Evolutionary conservation across 192 early-diverging fungal genomes (phyloP).

Genomic region (Jimgerdemannia lactiflua): DNA sequence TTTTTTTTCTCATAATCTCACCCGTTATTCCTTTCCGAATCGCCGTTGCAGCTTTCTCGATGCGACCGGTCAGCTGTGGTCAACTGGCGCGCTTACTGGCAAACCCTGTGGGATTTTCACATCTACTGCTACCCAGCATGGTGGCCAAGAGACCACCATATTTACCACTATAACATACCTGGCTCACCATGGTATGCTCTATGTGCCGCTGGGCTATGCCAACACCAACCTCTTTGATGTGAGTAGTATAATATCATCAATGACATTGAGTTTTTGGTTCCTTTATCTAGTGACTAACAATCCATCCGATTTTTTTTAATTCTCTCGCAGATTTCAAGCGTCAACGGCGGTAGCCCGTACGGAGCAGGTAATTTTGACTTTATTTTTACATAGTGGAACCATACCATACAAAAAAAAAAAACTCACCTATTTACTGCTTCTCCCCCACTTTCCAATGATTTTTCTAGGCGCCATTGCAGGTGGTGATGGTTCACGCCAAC

Average conservation of each 20-base stretch:
- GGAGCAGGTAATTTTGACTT: slow-evolving; percentile 9
- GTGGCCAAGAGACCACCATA: slow-evolving; percentile 77
- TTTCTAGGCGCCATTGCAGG: slow-evolving; percentile 11
- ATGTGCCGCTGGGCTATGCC: slow-evolving; percentile 64
- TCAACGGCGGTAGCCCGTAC: slow-evolving; percentile 30
- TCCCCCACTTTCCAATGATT: too few species aligned
- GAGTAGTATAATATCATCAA: slow-evolving; percentile 45
- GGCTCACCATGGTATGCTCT: slow-evolving; percentile 75
- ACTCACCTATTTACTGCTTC: too few species aligned
- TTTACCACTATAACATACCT: slow-evolving; percentile 59
- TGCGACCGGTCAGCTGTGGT: slow-evolving; percentile 32
- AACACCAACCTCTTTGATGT: slow-evolving; percentile 49
- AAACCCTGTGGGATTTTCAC: slow-evolving; percentile 76
- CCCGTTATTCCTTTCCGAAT: too few species aligned
- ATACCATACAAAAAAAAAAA: too few species aligned
- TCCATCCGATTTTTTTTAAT: too few species aligned
- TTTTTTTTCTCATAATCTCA: too few species aligned
- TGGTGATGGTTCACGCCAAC: slow-evolving; percentile 62
- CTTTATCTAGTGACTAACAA: too few species aligned
- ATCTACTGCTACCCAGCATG: slow-evolving; percentile 69
- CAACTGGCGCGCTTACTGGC: slow-evolving; percentile 51
- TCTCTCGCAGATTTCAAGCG: neutral
- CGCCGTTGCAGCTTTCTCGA: slow-evolving; percentile 20
- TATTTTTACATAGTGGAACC: too few species aligned
- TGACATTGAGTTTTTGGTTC: slow-evolving; percentile 37